Conservation (phyloP, 306 rosid genomes). For the Pyrus pyrifolia region DNA sequence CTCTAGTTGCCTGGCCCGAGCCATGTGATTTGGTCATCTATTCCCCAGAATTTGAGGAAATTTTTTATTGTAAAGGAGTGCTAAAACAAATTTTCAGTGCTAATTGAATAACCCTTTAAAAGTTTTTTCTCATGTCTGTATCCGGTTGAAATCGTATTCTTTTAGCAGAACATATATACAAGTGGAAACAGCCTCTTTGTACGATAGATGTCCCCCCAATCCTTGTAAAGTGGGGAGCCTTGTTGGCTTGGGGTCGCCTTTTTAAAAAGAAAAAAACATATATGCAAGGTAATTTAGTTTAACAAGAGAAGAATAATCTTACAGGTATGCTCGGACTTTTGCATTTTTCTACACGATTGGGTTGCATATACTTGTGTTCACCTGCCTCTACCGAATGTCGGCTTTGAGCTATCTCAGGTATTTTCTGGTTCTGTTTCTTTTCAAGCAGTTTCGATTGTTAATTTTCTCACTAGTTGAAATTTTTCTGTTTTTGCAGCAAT, state of each 20-base stretch:
- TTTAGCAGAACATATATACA: background rate
- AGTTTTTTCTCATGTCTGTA: background rate
- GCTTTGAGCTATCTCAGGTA: slow-evolving; percentile 90
- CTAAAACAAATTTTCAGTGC: background rate
- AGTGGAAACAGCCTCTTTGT: too few relatives aligned
- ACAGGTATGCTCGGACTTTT: slow-evolving; percentile 89
- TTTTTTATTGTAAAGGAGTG: background rate
- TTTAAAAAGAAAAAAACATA: background rate
- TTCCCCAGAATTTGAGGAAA: background rate
- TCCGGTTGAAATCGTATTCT: background rate
- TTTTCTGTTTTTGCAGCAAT: slow-evolving; percentile 42
- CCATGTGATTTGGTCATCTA: too few relatives aligned
- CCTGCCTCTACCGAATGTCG: slow-evolving; percentile 95
- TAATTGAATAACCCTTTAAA: background rate
- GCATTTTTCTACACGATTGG: slow-evolving; percentile 97
- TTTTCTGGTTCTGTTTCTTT: background rate
- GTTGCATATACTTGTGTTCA: slow-evolving; percentile 80
- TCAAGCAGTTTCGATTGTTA: background rate
- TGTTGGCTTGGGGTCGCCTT: too few relatives aligned
- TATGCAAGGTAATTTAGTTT: background rate
- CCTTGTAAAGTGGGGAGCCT: too few relatives aligned
- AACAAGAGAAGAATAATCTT: slow-evolving; percentile 5
- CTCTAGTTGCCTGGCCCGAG: too few relatives aligned
- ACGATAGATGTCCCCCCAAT: too few relatives aligned
- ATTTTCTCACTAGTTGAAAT: background rate